A percentile compares a stretch with the other conserved stretches of the same genome.
Conservation (phyloP, 2,329 filamentous ascomycete species). For the Aureobasidium sp. region DNA sequence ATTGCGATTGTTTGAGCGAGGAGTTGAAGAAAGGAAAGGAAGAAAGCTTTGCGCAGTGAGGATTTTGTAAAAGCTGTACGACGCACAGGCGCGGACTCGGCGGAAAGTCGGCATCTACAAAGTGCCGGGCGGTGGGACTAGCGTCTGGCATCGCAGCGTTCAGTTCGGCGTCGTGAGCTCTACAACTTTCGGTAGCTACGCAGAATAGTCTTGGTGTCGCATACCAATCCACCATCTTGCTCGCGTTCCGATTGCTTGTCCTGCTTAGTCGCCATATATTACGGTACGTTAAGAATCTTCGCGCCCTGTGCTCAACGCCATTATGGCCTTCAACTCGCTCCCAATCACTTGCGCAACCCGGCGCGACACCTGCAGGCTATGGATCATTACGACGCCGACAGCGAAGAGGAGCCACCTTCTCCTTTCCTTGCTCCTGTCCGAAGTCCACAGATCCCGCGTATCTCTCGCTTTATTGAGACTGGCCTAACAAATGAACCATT, state of each 20-base stretch:
- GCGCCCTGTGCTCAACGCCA: background rate
- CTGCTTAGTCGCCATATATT: background rate
- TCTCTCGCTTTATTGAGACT: background rate
- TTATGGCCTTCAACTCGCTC: background rate
- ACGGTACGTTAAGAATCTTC: background rate
- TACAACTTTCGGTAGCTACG: background rate
- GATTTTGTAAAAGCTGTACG: background rate
- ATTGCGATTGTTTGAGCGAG: slow-evolving; percentile 99
- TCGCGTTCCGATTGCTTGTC: background rate
- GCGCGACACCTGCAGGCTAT: background rate
- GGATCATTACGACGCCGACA: background rate
- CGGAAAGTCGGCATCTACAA: background rate
- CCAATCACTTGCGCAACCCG: background rate
- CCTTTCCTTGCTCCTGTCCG: background rate
- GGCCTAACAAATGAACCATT: background rate
- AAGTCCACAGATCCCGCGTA: background rate
- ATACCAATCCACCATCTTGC: background rate
- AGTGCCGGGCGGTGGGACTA: background rate
- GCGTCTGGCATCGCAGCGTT: background rate
- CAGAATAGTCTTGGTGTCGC: background rate
- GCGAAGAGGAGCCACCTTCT: background rate
- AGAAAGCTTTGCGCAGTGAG: background rate
- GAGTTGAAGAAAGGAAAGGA: slow-evolving; percentile 45
- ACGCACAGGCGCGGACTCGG: background rate
- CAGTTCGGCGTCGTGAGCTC: background rate